phyloP scores from a whole-genome alignment of 2,329 filamentous ascomycete genomes.

The Talaromyces sp. region DNA sequence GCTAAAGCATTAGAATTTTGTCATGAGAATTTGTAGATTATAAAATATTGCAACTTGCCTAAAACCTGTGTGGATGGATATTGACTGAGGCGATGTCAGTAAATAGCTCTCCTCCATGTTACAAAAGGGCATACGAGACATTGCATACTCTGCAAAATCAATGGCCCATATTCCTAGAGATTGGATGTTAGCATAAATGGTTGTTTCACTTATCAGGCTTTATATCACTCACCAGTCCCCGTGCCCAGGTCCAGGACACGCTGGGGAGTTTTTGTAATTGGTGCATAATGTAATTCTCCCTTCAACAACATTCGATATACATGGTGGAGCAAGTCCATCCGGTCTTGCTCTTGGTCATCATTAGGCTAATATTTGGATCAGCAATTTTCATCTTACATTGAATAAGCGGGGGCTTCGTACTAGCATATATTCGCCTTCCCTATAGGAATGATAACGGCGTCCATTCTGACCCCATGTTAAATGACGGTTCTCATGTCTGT shows the following conservation, averaged over 20 bases:
- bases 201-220: not conserved
- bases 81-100: constrained; percentile 19
- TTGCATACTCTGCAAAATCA: constrained; percentile 20
- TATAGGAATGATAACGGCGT: constrained; percentile 28
- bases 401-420: constrained; percentile 18
- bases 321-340: constrained; percentile 37
- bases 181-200: not conserved
- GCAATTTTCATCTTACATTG: not conserved
- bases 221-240: constrained; percentile 22
- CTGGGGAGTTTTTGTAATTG: constrained; percentile 27
- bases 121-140: not conserved
- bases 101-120: not conserved
- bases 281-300: constrained; percentile 32
- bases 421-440: constrained; percentile 27
- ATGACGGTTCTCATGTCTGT: not conserved
- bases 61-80: constrained; percentile 26
- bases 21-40: not conserved
- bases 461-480: constrained; percentile 24
- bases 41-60: not conserved
- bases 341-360: constrained; percentile 38
- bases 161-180: constrained; percentile 19
- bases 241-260: constrained; percentile 43
- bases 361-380: constrained; percentile 29
- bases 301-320: constrained; percentile 32
- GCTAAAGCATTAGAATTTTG: not conserved